Evolutionary conservation across 2,329 filamentous ascomycete species (phyloP).

Genomic region (Fusarium multiceps): DNA sequence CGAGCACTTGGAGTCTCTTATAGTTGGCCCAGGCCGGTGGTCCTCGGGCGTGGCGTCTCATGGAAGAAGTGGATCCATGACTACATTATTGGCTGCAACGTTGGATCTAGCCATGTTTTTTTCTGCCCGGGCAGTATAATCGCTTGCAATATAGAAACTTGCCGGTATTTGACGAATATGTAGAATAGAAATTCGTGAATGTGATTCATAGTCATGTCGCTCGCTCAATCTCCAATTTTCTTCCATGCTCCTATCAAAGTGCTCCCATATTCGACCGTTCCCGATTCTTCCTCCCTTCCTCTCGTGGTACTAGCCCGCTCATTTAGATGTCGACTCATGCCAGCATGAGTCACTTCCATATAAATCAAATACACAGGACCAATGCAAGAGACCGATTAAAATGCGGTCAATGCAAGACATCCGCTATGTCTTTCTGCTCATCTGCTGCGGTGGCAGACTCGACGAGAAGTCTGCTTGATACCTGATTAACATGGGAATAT

Average conservation of each 20-base stretch:
- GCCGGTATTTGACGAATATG: background rate
- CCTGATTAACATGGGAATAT: background rate
- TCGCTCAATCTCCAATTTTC: background rate
- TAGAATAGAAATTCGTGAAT: background rate
- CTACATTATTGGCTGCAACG: background rate
- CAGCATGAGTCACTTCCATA: background rate
- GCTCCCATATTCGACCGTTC: background rate
- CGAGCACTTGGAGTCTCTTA: background rate
- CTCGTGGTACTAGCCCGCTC: too few species aligned
- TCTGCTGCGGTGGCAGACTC: background rate
- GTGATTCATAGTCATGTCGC: background rate
- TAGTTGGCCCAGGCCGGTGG: background rate
- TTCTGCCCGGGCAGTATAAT: background rate
- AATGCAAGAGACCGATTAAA: background rate
- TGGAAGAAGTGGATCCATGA: background rate
- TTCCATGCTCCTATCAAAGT: background rate
- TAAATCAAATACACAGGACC: background rate
- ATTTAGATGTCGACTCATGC: too few species aligned
- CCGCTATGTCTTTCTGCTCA: background rate
- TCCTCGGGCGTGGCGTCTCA: background rate
- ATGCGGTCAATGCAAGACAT: background rate
- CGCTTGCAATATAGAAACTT: background rate
- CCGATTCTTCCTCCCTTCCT: background rate
- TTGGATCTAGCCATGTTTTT: background rate
- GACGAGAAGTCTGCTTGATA: background rate